These are phyloP conservation scores for Avena insularis DNA, from an alignment of 176 grass and related monocot species.

Conservation along the genomic window DNA sequence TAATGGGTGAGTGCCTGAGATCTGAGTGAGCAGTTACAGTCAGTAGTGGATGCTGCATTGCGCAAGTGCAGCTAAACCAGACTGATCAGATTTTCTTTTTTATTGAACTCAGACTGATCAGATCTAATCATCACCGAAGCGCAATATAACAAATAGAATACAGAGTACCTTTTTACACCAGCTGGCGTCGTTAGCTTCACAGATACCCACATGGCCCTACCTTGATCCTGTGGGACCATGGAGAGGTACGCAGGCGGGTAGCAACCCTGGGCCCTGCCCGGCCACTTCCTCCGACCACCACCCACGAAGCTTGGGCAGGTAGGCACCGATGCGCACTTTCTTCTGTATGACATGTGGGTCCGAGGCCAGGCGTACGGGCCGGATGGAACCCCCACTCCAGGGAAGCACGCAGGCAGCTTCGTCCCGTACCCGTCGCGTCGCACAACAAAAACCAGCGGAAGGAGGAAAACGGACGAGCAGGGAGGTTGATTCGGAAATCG, in stretches of 20 bases:
- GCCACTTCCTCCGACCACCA: background rate
- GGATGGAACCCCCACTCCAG: conserved; percentile 1
- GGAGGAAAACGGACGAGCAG: conserved; percentile 5
- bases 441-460: conserved; percentile 14
- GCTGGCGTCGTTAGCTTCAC: background rate
- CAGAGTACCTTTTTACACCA: background rate
- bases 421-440: conserved; percentile 18
- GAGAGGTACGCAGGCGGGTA: background rate
- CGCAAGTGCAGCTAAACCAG: background rate
- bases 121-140: background rate
- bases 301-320: background rate
- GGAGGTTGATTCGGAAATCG: background rate
- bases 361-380: background rate
- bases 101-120: background rate
- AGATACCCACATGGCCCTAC: background rate
- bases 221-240: background rate
- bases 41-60: background rate
- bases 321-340: background rate
- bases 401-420: conserved; percentile 30
- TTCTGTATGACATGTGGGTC: background rate
- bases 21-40: background rate
- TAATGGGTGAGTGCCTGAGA: too few species aligned
- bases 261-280: background rate
- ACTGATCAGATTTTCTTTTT: too few species aligned
- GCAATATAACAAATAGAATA: background rate